Evolutionary conservation across 2,329 filamentous ascomycete genomes (phyloP).

Genomic region (Diaporthe velutina): DNA sequence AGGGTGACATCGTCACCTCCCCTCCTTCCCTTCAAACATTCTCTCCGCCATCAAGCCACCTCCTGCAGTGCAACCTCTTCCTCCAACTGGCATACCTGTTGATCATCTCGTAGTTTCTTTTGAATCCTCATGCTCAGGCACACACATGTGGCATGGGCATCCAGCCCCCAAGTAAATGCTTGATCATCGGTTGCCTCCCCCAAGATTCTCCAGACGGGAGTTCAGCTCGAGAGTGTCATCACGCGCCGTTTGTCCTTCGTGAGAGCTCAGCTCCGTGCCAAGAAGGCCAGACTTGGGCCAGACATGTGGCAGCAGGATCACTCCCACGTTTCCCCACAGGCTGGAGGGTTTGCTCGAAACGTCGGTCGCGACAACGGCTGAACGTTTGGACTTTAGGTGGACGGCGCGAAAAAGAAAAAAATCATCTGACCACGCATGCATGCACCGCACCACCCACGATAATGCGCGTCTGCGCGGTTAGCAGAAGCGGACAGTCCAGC

Average conservation of each 20-base stretch:
- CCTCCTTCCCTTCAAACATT: not conserved
- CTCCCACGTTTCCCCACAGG: not conserved
- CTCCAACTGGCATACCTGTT: not conserved
- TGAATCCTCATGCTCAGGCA: constrained; percentile 6
- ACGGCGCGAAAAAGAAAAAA: not conserved
- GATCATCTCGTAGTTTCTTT: not conserved
- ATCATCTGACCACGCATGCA: constrained; percentile 8
- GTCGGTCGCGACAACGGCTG: not conserved
- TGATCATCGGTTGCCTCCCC: constrained; percentile 13
- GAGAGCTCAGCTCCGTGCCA: not conserved
- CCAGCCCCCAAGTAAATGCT: not conserved
- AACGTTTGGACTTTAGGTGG: not conserved
- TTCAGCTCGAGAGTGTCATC: not conserved
- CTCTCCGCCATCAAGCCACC: not conserved
- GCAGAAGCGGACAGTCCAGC: not conserved
- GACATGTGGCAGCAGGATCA: not conserved
- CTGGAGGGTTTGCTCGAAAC: not conserved
- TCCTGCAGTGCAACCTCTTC: constrained; percentile 1
- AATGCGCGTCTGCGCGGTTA: constrained; percentile 15
- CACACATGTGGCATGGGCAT: not conserved
- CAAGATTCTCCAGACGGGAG: not conserved
- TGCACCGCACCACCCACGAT: not conserved
- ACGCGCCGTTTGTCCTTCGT: not conserved
- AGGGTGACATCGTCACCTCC: not conserved
- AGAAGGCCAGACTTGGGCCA: not conserved